These are phyloP conservation scores for Venustampulla echinocandica DNA, from an alignment of 495 filamentous ascomycete genomes.

Conservation along the genomic window DNA sequence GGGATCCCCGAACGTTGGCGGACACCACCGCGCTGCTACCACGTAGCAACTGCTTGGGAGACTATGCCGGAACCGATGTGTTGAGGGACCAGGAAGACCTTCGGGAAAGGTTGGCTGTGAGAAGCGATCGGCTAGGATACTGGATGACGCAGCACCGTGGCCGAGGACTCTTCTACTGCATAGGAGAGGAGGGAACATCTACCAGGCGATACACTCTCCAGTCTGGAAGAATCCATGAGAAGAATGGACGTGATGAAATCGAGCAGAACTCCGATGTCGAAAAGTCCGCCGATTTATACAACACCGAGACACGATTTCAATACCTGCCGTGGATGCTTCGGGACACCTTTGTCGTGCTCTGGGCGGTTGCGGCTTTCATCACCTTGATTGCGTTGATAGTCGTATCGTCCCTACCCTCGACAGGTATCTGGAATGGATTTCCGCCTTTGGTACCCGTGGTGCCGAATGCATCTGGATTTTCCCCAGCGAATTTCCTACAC, in stretches of 20 bases:
- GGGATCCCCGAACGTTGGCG: conserved; percentile 74
- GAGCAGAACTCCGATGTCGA: conserved; percentile 16
- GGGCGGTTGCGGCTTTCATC: conserved; percentile 51
- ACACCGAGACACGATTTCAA: conserved; percentile 44
- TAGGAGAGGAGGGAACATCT: conserved; percentile 52
- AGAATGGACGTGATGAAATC: conserved; percentile 12
- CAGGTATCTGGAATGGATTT: conserved; percentile 59
- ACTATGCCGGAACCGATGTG: conserved; percentile 54
- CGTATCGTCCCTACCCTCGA: conserved; percentile 63
- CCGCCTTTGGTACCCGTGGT: conserved; percentile 52
- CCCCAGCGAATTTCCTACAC: conserved; percentile 79
- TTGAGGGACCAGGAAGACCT: conserved; percentile 39
- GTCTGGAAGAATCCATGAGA: conserved; percentile 33
- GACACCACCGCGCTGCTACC: conserved; percentile 69
- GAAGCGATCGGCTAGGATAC: conserved; percentile 66
- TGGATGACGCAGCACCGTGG: conserved; percentile 40
- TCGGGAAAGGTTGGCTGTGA: conserved; percentile 33
- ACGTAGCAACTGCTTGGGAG: conserved; percentile 64
- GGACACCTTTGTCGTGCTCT: conserved; percentile 51
- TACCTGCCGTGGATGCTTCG: conserved; percentile 76
- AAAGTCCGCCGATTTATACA: conserved; percentile 32
- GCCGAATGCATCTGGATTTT: conserved; percentile 59
- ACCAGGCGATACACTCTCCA: conserved; percentile 43
- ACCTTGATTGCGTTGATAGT: conserved; percentile 66
- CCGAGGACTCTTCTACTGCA: conserved; percentile 48